Conservation (phyloP, 768 basidiomycete species). For the Tricholoma terreum region DNA sequence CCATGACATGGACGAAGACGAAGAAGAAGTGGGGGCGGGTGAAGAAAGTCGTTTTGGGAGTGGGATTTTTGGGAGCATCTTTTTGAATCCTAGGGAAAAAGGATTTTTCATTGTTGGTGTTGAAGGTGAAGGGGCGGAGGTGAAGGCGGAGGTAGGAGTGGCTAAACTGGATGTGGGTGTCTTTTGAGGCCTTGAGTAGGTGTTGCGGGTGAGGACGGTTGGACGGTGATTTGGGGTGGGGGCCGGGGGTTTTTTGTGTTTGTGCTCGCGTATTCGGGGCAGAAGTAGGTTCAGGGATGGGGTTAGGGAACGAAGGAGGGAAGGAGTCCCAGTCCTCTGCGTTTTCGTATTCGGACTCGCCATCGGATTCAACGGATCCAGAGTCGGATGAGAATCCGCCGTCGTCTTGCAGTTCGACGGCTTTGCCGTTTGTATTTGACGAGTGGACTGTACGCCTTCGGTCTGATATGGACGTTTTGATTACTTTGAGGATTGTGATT, state of each 20-base stretch:
- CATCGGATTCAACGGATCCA: constrained; percentile 32
- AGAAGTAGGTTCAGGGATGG: neutral
- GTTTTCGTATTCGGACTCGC: constrained; percentile 28
- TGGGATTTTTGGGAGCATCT: constrained; percentile 3
- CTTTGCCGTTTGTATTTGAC: constrained; percentile 41
- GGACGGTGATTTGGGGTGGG: constrained; percentile 1
- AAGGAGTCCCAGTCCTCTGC: neutral
- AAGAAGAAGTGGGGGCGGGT: neutral
- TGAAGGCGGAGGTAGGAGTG: neutral
- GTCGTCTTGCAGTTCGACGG: constrained; percentile 62
- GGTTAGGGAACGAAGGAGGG: constrained; percentile 5
- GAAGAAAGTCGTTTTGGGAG: constrained; percentile 5
- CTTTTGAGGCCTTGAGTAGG: neutral
- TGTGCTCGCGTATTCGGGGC: neutral
- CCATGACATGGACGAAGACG: neutral
- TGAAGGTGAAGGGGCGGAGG: neutral
- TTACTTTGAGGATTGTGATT: neutral
- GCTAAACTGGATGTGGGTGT: neutral
- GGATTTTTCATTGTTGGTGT: neutral
- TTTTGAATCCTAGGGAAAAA: constrained; percentile 1
- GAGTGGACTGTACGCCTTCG: constrained; percentile 82
- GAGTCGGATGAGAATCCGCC: constrained; percentile 59
- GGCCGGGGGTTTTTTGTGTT: neutral
- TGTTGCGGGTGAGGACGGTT: neutral
- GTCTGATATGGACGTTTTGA: constrained; percentile 46